Evolutionary conservation across 371 early-diverging fungal species (phyloP), one percentile per base, ranked within the genome.

Genomic region (Mucor plumbeus): DNA sequence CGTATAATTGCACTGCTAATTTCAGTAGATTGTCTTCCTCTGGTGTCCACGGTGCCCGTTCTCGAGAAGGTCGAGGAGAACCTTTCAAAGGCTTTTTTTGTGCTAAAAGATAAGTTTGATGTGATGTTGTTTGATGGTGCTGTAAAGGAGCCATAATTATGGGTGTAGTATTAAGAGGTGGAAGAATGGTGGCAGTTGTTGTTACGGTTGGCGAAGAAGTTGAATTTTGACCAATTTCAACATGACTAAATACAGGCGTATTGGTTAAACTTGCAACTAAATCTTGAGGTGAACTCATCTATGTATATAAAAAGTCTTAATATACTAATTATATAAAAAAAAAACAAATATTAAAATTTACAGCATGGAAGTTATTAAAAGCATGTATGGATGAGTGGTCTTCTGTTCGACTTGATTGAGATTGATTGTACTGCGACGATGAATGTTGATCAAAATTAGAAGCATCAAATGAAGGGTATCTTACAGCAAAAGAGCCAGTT

Each of bases 1-100:
- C 93, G 68, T 92, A 92, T 0, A 86, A 63, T 60, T 88, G 86
- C 1, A 94, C 92, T 7, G 91, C 92, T 11, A 87, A 58, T 47
- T 84, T 85, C 38, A 95, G 72, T 13, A 87, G 69, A 15, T 85
- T 81, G 70, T 94, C 93, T 50, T 94, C 94, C 67, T 89, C 90
- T 10, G 86, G 82, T 11, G 92, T 89, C 94, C 94, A 94, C 7
- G 72, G 85, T 66, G 68, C 85, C 65, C 73, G 69, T 54, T 79
- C 79, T 26, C 76, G 64, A 13, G 61, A 59, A 0, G 65, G 61
- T 34, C 64, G 21, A 6, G 66, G 53, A 7, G 71, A 54, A 5
- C 63, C 67, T 11, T 71, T 66, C 3, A 63, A 6, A 1, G 71
- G 71, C 14, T 70, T 70, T 13, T 66, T 70, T 41, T 58, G 59